These are phyloP conservation scores for Scheffersomyces amazonensis DNA, from an alignment of 805 yeast species.

Conservation along the genomic window DNA sequence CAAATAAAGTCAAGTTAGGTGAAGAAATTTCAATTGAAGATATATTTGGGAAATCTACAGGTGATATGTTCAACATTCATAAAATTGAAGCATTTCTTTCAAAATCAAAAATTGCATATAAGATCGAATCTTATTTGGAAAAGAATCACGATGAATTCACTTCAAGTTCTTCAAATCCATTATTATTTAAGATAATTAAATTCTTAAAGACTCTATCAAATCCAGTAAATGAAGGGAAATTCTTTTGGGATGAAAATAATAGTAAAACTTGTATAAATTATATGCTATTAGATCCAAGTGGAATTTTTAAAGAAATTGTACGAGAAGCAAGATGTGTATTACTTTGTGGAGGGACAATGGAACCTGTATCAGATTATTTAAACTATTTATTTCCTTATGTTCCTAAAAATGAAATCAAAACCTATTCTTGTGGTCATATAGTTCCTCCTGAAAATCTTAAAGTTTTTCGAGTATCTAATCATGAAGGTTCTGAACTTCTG, in stretches of 20 bases:
- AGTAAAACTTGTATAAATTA: slow-evolving; percentile 50
- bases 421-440: slow-evolving; percentile 79
- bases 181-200: slow-evolving; percentile 61
- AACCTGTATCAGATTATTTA: slow-evolving; percentile 72
- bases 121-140: slow-evolving; percentile 70
- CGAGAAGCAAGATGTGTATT: slow-evolving; percentile 67
- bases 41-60: slow-evolving; percentile 57
- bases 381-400: slow-evolving; percentile 63
- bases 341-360: slow-evolving; percentile 95
- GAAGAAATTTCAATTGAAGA: slow-evolving; percentile 47
- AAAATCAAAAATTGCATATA: slow-evolving; percentile 75
- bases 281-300: slow-evolving; percentile 76
- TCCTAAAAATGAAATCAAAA: slow-evolving; percentile 35
- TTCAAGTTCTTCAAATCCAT: slow-evolving; percentile 41
- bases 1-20: slow-evolving; percentile 46
- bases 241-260: slow-evolving; percentile 54
- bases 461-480: slow-evolving; percentile 49
- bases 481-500: slow-evolving; percentile 37
- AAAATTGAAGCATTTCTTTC: slow-evolving; percentile 62
- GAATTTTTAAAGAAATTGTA: slow-evolving; percentile 62
- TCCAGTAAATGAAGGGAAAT: slow-evolving; percentile 77
- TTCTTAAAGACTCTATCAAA: slow-evolving; percentile 66
- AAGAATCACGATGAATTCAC: slow-evolving; percentile 8
- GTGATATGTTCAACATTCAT: slow-evolving; percentile 69
- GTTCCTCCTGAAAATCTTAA: slow-evolving; percentile 68